Evolutionary conservation across 768 basidiomycete species (phyloP).

Genomic region (Termitomyces sp.): DNA sequence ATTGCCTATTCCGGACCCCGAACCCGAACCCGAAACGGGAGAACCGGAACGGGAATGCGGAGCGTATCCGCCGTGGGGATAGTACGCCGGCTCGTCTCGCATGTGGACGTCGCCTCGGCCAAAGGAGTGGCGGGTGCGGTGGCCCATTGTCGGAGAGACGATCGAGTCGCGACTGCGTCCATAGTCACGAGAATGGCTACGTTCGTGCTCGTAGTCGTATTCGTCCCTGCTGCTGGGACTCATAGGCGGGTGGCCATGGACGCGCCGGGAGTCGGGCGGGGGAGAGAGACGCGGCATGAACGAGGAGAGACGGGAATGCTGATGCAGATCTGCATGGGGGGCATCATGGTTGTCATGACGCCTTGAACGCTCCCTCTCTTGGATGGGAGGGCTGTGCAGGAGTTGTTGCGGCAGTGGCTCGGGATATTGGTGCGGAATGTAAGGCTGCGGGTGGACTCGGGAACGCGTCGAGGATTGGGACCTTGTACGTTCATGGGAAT

Average conservation of each 20-base stretch:
- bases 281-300: constrained; percentile 30
- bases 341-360: constrained; percentile 35
- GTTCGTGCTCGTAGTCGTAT: constrained; percentile 33
- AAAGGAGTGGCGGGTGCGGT: constrained; percentile 26
- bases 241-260: constrained; percentile 64
- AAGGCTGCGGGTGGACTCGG: constrained; percentile 42
- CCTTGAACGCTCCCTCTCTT: constrained; percentile 41
- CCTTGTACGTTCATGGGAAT: constrained; percentile 41
- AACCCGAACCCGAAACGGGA: constrained; percentile 54
- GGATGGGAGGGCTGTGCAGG: constrained; percentile 45
- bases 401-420: constrained; percentile 44
- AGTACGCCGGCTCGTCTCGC: constrained; percentile 28
- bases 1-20: constrained; percentile 37
- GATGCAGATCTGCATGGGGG: constrained; percentile 28
- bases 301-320: constrained; percentile 22
- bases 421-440: constrained; percentile 40
- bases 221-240: constrained; percentile 56
- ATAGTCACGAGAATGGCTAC: constrained; percentile 25
- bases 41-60: constrained; percentile 52
- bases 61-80: constrained; percentile 27
- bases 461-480: constrained; percentile 50
- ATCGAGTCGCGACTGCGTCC: constrained; percentile 23
- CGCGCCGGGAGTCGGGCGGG: constrained; percentile 32
- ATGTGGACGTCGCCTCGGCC: constrained; percentile 25
- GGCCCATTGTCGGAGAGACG: constrained; percentile 38